Evolutionary conservation across 192 early-diverging fungal species (phyloP).

Genomic region (Coemansia sp.): DNA sequence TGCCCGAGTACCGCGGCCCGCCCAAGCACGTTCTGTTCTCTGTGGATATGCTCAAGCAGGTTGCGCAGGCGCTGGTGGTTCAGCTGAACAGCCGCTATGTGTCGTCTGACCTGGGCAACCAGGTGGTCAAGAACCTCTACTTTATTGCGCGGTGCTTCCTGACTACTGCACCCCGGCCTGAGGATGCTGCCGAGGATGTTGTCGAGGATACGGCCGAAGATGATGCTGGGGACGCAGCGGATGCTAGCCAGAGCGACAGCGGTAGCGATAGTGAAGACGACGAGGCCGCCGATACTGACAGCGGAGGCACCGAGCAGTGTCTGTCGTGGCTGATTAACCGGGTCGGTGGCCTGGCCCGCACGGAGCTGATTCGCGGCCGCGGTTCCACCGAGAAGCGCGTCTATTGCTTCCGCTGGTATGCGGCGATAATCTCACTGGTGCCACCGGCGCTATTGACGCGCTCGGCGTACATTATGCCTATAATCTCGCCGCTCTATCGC

Average conservation of each 20-base stretch:
- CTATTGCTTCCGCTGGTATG: constrained; percentile 89
- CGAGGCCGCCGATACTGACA: constrained; percentile 24
- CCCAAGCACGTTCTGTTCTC: constrained; percentile 34
- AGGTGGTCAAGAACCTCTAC: constrained; percentile 90
- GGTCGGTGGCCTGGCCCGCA: constrained; percentile 33
- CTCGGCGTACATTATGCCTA: constrained; percentile 61
- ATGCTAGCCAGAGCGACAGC: constrained; percentile 8
- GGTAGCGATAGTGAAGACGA: constrained; percentile 14
- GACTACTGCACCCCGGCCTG: constrained; percentile 24
- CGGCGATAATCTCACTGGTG: constrained; percentile 73
- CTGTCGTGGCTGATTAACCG: constrained; percentile 49
- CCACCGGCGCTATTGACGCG: constrained; percentile 53
- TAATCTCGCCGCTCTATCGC: constrained; percentile 77
- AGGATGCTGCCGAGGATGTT: too few relatives aligned
- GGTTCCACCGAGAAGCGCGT: constrained; percentile 54
- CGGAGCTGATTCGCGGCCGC: constrained; percentile 43
- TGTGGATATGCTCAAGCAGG: constrained; percentile 40
- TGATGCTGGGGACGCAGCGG: constrained; percentile 19
- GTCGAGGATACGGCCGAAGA: background rate
- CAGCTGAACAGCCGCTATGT: constrained; percentile 67
- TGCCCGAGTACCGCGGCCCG: constrained; percentile 15
- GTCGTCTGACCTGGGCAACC: constrained; percentile 74
- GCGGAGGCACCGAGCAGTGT: constrained; percentile 13
- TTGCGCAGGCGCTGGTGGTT: constrained; percentile 55
- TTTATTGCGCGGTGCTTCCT: constrained; percentile 80